phyloP scores from a whole-genome alignment of 176 grass and related monocot species.

The Elaeis guineensis region DNA sequence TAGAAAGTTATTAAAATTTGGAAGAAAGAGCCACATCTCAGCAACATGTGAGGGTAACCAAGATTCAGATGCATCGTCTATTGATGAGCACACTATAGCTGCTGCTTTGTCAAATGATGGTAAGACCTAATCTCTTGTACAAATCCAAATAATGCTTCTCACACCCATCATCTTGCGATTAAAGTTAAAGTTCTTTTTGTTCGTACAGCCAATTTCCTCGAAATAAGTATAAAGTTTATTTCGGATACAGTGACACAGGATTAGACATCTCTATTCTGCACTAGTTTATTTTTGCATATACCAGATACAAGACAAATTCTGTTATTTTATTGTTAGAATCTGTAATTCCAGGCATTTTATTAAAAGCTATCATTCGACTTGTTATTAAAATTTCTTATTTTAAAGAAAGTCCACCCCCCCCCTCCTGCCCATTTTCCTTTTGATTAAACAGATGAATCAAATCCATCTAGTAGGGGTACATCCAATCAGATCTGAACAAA shows the following conservation, averaged over 20 bases:
- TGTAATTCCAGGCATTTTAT: too few species aligned
- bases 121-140: slow-evolving; percentile 23
- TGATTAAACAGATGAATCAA: too few species aligned
- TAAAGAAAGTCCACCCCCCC: too few species aligned
- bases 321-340: too few species aligned
- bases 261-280: neutral
- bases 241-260: neutral
- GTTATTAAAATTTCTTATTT: too few species aligned
- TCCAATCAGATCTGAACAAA: too few species aligned
- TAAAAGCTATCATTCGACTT: too few species aligned
- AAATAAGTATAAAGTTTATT: slow-evolving; percentile 1
- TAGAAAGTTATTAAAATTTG: slow-evolving; percentile 86
- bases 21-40: slow-evolving; percentile 56
- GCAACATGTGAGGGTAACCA: slow-evolving; percentile 29
- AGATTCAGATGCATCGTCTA: slow-evolving; percentile 47
- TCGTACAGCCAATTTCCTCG: neutral
- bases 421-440: too few species aligned
- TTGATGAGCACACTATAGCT: slow-evolving; percentile 36
- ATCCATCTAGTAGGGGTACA: too few species aligned
- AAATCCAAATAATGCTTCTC: neutral
- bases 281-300: too few species aligned
- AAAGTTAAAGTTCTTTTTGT: neutral
- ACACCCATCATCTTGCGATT: neutral
- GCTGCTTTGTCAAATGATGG: slow-evolving; percentile 44
- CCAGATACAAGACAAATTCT: too few species aligned